Base-by-base conservation (phyloP, 345 rosid genomes). In the Gynandropsis gynandra region DNA sequence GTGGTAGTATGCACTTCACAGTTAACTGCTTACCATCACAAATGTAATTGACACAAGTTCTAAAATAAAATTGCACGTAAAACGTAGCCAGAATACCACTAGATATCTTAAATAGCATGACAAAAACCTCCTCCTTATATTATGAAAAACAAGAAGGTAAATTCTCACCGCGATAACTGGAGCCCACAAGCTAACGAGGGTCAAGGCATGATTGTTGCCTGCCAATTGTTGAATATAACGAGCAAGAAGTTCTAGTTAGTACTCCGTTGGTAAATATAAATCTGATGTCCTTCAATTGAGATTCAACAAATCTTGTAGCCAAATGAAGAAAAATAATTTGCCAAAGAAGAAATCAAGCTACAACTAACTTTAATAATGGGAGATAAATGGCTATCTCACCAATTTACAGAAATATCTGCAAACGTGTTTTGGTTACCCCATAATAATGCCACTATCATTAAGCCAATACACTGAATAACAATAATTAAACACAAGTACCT, bases 151-250 rank as follows among this genome's bases (percentile, higher is more conserved):
- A 39, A 39, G 29, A 38, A 18, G 20, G 51, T 10, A 60, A 50
- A 43, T 47, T 76, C 98, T 85, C 63, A 92, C 98, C 60, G 95
- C 93, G 16, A 87, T 27, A 61, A 92, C 90, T 58, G 98, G 98
- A 67, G 97, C 98, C 98, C 98, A 92, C 31, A 92, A 70, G 76
- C 95, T 76, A 49, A 68, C 93, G 13, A 87, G 39, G 37, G 96
- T 89, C 83, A 92, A 68, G 51, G 58, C 77, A 70, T 92, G 77
- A 50, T 92, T 36, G 76, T 92, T 85, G 59, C 77, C 98, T 92
- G 93, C 68, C 47, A 68, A 64, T 43, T 58, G 66, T 43, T 38
- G 47, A 55, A 16, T 16, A 36, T 39, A 48, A 47, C 57, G 35
- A 24, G 54, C 47, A 52, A n/a, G 37, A 46, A 19, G 20, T 52